Conservation (phyloP, 164 flowering plant species). For the Dillenia turbinata region DNA sequence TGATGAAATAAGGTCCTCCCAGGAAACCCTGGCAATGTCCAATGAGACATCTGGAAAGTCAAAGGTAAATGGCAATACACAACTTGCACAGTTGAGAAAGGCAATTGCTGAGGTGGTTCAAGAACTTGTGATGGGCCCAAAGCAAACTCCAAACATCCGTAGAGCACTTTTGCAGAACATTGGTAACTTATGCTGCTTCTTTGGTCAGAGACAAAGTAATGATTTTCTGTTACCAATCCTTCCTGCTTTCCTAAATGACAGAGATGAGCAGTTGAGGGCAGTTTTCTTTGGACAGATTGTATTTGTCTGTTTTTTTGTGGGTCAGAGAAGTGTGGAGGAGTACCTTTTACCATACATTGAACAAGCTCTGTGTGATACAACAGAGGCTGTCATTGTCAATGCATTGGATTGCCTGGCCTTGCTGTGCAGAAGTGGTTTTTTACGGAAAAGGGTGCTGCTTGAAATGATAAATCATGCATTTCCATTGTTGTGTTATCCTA, state of each 20-base stretch:
- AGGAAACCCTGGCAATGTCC: constrained; percentile 34
- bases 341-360: constrained; percentile 97
- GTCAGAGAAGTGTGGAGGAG: constrained; percentile 96
- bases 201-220: constrained; percentile 93
- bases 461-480: constrained; percentile 87
- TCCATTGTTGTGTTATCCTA: constrained; percentile 81
- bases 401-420: constrained; percentile 85
- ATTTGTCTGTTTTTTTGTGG: constrained; percentile 94
- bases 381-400: constrained; percentile 86
- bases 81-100: constrained; percentile 77
- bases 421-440: constrained; percentile 69
- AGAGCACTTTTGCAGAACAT: constrained; percentile 89
- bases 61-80: constrained; percentile 43
- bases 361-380: constrained; percentile 84
- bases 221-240: constrained; percentile 89
- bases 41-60: constrained; percentile 36
- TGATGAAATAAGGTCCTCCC: constrained; percentile 45
- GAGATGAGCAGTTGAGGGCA: constrained; percentile 87
- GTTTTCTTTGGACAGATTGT: constrained; percentile 82
- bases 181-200: constrained; percentile 83
- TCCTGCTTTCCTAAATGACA: constrained; percentile 94
- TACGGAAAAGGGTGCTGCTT: constrained; percentile 76
- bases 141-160: constrained; percentile 92
- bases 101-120: constrained; percentile 90
- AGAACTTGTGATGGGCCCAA: constrained; percentile 98